These are phyloP conservation scores for Endoconidiophora laricicola DNA, from an alignment of 2,329 filamentous ascomycete species.

Conservation along the genomic window DNA sequence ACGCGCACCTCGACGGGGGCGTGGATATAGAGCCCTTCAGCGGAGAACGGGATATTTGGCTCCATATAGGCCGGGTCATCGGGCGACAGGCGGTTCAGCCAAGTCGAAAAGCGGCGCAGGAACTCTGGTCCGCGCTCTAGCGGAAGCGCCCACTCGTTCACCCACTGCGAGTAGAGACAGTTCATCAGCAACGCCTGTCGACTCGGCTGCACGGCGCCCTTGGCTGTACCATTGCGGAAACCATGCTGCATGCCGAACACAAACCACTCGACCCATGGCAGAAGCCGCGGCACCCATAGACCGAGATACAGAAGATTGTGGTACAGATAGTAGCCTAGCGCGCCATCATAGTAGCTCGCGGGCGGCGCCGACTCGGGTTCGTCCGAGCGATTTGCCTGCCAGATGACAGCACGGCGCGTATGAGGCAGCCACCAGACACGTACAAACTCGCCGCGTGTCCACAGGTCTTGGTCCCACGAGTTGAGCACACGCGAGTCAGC, in stretches of 20 bases:
- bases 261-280: slow-evolving; percentile 89
- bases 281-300: slow-evolving; percentile 58
- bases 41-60: slow-evolving; percentile 63
- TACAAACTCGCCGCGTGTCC: slow-evolving; percentile 76
- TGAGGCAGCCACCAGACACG: slow-evolving; percentile 98
- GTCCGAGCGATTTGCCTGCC: slow-evolving; percentile 67
- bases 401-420: slow-evolving; percentile 70
- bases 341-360: slow-evolving; percentile 63
- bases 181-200: slow-evolving; percentile 80
- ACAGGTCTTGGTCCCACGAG: slow-evolving; percentile 57
- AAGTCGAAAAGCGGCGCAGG: slow-evolving; percentile 63
- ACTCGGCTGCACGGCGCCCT: slow-evolving; percentile 63
- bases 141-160: slow-evolving; percentile 95
- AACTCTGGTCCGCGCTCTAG: slow-evolving; percentile 75
- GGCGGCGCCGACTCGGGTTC: slow-evolving; percentile 42
- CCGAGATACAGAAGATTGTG: slow-evolving; percentile 75
- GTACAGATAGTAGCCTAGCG: slow-evolving; percentile 75
- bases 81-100: slow-evolving; percentile 51
- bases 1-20: slow-evolving; percentile 88
- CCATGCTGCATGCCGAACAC: slow-evolving; percentile 97
- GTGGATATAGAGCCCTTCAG: slow-evolving; percentile 67
- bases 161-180: slow-evolving; percentile 94
- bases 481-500: slow-evolving; percentile 50
- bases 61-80: slow-evolving; percentile 47
- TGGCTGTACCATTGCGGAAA: slow-evolving; percentile 53